These are phyloP conservation scores for Apiospora kogelbergensis DNA, from an alignment of 2,329 filamentous ascomycete genomes.

Conservation along the genomic window DNA sequence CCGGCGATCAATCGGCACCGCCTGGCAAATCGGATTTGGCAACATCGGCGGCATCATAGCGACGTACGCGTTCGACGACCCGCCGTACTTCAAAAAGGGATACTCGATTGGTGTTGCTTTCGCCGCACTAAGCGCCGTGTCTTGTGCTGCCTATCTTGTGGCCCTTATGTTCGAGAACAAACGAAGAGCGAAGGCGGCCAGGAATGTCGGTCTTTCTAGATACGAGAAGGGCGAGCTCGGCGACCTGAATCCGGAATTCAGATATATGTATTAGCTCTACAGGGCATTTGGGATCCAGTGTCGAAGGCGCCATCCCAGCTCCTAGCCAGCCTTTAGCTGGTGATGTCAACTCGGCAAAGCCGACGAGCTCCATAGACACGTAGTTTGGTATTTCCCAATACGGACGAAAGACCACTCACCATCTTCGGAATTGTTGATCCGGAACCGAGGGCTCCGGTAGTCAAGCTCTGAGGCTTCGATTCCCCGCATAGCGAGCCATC, in stretches of 20 bases:
- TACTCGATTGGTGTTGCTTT: conserved; percentile 80
- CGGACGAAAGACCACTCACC: not conserved
- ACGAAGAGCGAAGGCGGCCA: conserved; percentile 46
- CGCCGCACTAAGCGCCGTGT: conserved; percentile 63
- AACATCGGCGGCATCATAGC: conserved; percentile 80
- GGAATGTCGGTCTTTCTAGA: conserved; percentile 54
- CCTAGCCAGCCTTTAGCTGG: not conserved
- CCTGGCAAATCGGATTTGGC: conserved; percentile 77
- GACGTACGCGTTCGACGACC: conserved; percentile 72
- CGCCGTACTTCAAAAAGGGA: conserved; percentile 67
- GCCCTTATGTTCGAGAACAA: conserved; percentile 62
- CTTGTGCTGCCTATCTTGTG: conserved; percentile 60
- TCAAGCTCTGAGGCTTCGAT: too few relatives aligned
- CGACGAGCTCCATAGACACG: not conserved
- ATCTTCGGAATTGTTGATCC: not conserved
- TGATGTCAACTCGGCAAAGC: not conserved
- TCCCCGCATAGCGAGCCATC: not conserved
- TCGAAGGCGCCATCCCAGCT: not conserved
- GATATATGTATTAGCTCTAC: conserved; percentile 47
- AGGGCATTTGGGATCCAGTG: not conserved
- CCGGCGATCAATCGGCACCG: conserved; percentile 66
- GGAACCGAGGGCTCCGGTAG: not conserved
- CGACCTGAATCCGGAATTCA: conserved; percentile 55
- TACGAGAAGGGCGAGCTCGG: conserved; percentile 60
- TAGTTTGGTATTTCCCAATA: not conserved